phyloP scores from a whole-genome alignment of 768 basidiomycete genomes.

The Sistotremastrum niveocremeum region DNA sequence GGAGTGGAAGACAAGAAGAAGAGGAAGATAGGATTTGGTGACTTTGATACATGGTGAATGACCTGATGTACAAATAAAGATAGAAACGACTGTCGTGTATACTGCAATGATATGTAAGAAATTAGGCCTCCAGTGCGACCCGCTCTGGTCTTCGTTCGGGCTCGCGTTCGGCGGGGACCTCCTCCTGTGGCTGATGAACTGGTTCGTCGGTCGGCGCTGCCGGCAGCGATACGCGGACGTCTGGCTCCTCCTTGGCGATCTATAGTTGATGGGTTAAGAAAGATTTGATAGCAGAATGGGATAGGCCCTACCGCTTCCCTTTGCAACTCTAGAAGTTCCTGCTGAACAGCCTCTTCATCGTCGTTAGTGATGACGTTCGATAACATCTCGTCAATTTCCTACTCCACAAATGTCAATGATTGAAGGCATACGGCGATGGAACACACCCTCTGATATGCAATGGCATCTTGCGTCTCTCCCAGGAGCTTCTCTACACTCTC shows the following conservation, averaged over 20 bases:
- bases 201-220: constrained; percentile 37
- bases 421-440: constrained; percentile 1
- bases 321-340: constrained; percentile 63
- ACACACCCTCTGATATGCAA: constrained; percentile 77
- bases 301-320: constrained; percentile 37
- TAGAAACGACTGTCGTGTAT: too few species aligned
- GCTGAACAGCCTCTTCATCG: constrained; percentile 89
- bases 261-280: neutral
- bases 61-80: neutral
- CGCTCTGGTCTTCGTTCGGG: constrained; percentile 9
- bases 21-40: constrained; percentile 78
- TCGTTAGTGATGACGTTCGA: constrained; percentile 70
- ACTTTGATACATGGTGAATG: constrained; percentile 68
- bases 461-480: constrained; percentile 85
- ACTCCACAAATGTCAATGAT: constrained; percentile 1
- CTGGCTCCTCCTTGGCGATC: constrained; percentile 14
- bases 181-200: constrained; percentile 4
- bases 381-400: constrained; percentile 91
- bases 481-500: constrained; percentile 90
- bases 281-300: constrained; percentile 13
- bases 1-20: constrained; percentile 46
- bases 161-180: neutral
- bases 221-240: constrained; percentile 32
- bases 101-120: constrained; percentile 2
- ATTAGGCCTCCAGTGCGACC: constrained; percentile 17